phyloP scores from a whole-genome alignment of 805 yeast genomes.

The Metschnikowia sp. region DNA sequence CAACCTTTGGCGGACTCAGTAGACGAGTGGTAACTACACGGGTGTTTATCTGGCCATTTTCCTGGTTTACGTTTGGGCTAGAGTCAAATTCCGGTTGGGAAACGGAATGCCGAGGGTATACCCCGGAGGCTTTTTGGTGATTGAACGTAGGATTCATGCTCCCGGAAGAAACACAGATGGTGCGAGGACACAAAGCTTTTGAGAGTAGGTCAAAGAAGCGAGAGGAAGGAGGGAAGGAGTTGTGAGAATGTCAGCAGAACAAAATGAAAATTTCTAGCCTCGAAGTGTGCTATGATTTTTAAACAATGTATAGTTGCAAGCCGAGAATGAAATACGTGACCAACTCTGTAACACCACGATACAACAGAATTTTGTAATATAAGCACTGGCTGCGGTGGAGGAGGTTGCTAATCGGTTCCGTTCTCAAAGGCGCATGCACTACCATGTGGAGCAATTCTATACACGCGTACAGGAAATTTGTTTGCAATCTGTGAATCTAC shows the following conservation, averaged over 20 bases:
- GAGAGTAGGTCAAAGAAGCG: neutral
- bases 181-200: slow-evolving; percentile 7
- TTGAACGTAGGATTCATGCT: slow-evolving; percentile 9
- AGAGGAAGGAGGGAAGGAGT: neutral
- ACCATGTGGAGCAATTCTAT: neutral
- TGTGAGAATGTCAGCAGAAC: neutral
- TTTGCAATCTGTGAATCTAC: neutral
- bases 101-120: slow-evolving; percentile 7
- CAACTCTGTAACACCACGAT: no score
- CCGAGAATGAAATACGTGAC: no score
- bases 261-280: neutral
- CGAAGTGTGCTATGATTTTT: neutral
- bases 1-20: slow-evolving; percentile 6
- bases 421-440: slow-evolving; percentile 2
- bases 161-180: slow-evolving; percentile 3
- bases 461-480: neutral
- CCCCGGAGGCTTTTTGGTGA: slow-evolving; percentile 6
- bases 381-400: neutral
- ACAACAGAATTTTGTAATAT: no score
- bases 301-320: no score
- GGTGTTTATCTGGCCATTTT: slow-evolving; percentile 5
- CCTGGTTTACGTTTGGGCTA: slow-evolving; percentile 9
- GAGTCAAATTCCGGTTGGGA: slow-evolving; percentile 10
- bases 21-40: slow-evolving; percentile 9
- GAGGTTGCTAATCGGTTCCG: slow-evolving; percentile 8